Conservation (phyloP, 2,329 filamentous ascomycete genomes). For the Calonectria pteridis region DNA sequence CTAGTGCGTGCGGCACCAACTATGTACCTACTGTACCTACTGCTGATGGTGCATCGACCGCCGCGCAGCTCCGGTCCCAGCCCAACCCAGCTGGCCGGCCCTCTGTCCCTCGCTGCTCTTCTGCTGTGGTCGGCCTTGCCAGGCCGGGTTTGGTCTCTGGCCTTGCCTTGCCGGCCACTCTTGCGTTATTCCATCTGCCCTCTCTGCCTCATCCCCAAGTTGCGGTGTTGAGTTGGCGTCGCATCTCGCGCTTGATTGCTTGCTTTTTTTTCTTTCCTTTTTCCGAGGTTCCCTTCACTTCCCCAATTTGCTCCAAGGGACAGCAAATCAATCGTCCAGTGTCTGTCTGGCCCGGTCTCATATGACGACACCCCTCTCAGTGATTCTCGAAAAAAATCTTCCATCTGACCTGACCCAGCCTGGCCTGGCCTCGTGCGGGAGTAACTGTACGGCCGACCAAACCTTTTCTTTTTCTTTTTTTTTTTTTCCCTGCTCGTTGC, state of each 20-base stretch:
- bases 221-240: conserved; percentile 42
- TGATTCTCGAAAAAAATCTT: not conserved
- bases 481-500: not conserved
- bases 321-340: not conserved
- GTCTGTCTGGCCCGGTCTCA: conserved; percentile 15
- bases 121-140: not conserved
- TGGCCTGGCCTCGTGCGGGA: conserved; percentile 28
- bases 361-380: conserved; percentile 27
- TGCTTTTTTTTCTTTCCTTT: conserved; percentile 23
- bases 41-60: conserved; percentile 15
- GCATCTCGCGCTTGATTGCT: conserved; percentile 44
- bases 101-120: not conserved
- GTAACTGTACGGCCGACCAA: conserved; percentile 25
- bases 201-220: conserved; percentile 27
- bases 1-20: conserved; percentile 5
- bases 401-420: conserved; percentile 17
- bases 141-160: conserved; percentile 6
- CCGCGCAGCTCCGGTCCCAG: conserved; percentile 22
- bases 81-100: conserved; percentile 12
- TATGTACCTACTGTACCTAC: conserved; percentile 10
- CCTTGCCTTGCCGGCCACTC: conserved; percentile 26
- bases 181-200: conserved; percentile 15
- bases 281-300: conserved; percentile 19
- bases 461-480: conserved; percentile 8
- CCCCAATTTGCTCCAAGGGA: conserved; percentile 7